Evolutionary conservation across 805 yeast species (phyloP), one percentile per base, ranked within the genome.

Genomic region (Metschnikowia rubicola): DNA sequence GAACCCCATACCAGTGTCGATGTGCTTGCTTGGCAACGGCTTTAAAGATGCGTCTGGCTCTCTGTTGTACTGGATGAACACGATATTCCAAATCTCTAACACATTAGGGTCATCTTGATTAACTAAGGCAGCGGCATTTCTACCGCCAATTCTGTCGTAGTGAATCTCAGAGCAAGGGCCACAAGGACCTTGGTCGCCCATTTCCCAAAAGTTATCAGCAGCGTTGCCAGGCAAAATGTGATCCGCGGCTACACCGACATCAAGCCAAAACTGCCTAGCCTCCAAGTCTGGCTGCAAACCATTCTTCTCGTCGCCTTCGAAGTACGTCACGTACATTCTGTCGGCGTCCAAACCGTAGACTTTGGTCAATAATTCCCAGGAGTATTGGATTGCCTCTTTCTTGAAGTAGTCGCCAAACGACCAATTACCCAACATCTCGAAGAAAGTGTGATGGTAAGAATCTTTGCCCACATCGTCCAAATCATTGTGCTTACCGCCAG

Each of bases 131-230:
- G 97, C 76, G 46, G 98, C 99, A 63, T 94, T 92, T 76, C 99
- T 85, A 49, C 98, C 97, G 56, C 99, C 99, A 55, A 94, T 90
- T 72, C 99, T 84, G 70, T 94, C 99, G 68, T 89, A 94, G 70
- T 94, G 99, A 58, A 94, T 80, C 71, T 94, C 99, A 21, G 96
- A 86, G 73, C 99, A 95, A 43, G 99, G 99, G 53, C 99, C 99
- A 76, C 99, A 94, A 41, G 99, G 99, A 57, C 99, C 99, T 75
- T 92, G 98, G 64, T 95, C 99, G 61, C 99, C 99, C 99, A 94
- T 94, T 75, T 94, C 99, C 99, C 99, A 94, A 71, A 94, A 94
- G 73, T 94, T 94, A 67, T 94, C 99, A 63, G 83, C 75, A 44
- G 84, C 87, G 57, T 83, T 74, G 48, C 99, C 99, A 17, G 97